Conservation (phyloP, 2,329 filamentous ascomycete genomes). For the Penicillium sp. region DNA sequence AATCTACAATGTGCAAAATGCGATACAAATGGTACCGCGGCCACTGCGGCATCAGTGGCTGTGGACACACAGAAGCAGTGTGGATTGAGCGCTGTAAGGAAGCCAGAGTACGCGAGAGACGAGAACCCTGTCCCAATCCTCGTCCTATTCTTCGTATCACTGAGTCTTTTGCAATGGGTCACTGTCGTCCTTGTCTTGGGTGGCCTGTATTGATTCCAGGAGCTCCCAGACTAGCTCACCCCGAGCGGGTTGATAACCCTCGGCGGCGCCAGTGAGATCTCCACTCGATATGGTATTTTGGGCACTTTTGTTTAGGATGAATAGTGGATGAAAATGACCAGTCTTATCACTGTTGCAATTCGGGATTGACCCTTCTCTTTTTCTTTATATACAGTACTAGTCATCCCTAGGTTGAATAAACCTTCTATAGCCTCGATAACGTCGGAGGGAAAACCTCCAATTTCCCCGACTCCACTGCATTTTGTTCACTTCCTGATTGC, state of each 20-base stretch:
- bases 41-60: constrained; percentile 1
- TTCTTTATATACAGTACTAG: too few species aligned
- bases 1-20: background rate
- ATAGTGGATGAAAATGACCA: background rate
- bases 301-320: background rate
- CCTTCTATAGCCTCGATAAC: background rate
- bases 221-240: background rate
- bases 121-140: background rate
- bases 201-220: constrained; percentile 1
- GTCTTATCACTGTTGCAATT: background rate
- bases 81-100: constrained; percentile 6
- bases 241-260: background rate
- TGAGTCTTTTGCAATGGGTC: constrained; percentile 4
- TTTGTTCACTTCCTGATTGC: background rate
- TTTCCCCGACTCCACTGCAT: background rate
- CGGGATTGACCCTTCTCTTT: too few species aligned
- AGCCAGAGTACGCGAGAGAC: constrained; percentile 3
- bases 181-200: constrained; percentile 5
- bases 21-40: constrained; percentile 10
- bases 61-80: constrained; percentile 6
- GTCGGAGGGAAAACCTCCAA: background rate
- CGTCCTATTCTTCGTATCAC: constrained; percentile 3
- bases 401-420: background rate
- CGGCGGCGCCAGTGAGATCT: background rate
- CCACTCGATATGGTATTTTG: background rate